Evolutionary conservation across 2,329 filamentous ascomycete species (phyloP).

Genomic region (Coniochaeta sp.): DNA sequence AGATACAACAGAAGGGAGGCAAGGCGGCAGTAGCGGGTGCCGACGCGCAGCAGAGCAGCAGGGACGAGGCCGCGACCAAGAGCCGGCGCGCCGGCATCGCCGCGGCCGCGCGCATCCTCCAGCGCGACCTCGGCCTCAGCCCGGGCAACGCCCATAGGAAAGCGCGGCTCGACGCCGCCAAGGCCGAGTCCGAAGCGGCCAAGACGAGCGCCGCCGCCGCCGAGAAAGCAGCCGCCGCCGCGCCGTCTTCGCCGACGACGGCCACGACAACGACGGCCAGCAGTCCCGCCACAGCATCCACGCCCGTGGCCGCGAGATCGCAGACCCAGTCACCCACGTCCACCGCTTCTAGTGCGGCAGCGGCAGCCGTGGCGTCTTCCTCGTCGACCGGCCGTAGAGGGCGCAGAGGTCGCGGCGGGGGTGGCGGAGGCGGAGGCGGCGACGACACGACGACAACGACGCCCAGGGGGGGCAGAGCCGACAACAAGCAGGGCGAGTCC

Average conservation of each 20-base stretch:
- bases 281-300: conserved; percentile 8
- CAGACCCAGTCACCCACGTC: conserved; percentile 9
- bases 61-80: conserved; percentile 28
- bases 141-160: conserved; percentile 55
- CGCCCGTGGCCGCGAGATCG: conserved; percentile 23
- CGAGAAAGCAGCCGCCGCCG: conserved; percentile 12
- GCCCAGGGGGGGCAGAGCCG: conserved; percentile 16
- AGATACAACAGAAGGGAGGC: conserved; percentile 21
- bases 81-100: conserved; percentile 54
- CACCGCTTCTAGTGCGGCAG: neutral
- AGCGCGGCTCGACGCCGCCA: conserved; percentile 51
- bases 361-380: neutral
- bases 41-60: conserved; percentile 24
- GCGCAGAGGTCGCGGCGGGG: conserved; percentile 11
- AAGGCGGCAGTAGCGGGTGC: too few relatives aligned
- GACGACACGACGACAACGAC: conserved; percentile 15
- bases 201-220: conserved; percentile 25
- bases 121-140: conserved; percentile 59
- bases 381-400: neutral
- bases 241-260: conserved; percentile 11
- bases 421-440: conserved; percentile 9
- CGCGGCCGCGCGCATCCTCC: conserved; percentile 56
- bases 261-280: too few relatives aligned
- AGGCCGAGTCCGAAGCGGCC: conserved; percentile 42
- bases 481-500: conserved; percentile 16